Conservation (phyloP, 2,329 filamentous ascomycete species). For the Talaromyces sp. region DNA sequence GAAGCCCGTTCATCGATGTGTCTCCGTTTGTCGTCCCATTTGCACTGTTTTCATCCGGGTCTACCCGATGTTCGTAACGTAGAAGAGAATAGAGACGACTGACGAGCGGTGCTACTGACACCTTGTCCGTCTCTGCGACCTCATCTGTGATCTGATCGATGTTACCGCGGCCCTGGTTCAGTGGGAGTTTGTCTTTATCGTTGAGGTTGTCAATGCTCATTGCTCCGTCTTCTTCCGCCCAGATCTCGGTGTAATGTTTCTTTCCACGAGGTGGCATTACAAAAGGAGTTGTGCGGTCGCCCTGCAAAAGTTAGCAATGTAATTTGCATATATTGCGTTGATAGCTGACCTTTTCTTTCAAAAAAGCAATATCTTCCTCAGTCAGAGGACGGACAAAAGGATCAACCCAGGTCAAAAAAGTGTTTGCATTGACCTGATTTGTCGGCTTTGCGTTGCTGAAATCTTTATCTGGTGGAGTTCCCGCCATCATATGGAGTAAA, state of each 20-base stretch:
- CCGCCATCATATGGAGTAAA: constrained; percentile 79
- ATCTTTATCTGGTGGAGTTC: constrained; percentile 87
- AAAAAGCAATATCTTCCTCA: constrained; percentile 90
- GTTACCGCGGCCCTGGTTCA: constrained; percentile 78
- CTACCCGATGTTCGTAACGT: constrained; percentile 63
- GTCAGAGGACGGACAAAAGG: constrained; percentile 85
- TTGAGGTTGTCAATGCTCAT: constrained; percentile 68
- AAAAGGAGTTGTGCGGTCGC: constrained; percentile 79
- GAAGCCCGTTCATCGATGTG: constrained; percentile 44
- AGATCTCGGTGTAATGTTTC: constrained; percentile 82
- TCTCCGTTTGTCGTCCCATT: constrained; percentile 55
- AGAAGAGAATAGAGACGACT: constrained; percentile 76
- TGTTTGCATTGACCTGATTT: constrained; percentile 89
- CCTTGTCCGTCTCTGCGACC: constrained; percentile 79
- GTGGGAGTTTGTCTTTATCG: constrained; percentile 63
- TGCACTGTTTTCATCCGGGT: constrained; percentile 57
- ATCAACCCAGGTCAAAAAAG: constrained; percentile 89
- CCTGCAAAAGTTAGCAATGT: constrained; percentile 37
- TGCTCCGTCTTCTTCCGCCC: constrained; percentile 88
- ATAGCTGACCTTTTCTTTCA: constrained; percentile 70
- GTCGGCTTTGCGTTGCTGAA: constrained; percentile 91
- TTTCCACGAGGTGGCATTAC: constrained; percentile 81
- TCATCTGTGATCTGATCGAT: constrained; percentile 87
- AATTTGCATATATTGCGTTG: constrained; percentile 11
- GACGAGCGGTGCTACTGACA: constrained; percentile 84